Evolutionary conservation across 2,329 filamentous ascomycete species (phyloP).

Genomic region (Aspergillus quadrilineatus): DNA sequence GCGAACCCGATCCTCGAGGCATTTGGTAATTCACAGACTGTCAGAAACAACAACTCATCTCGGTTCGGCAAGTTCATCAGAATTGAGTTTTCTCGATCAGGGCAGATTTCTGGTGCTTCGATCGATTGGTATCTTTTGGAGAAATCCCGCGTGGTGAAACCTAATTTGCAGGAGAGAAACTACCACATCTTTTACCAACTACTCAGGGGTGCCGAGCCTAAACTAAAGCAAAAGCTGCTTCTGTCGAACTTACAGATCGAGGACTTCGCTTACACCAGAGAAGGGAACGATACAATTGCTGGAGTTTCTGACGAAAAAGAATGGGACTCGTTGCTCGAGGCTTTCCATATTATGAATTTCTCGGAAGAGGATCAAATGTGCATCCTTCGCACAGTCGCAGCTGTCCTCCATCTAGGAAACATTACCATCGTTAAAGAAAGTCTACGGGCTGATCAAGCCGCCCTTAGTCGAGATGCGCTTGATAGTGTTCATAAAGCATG

Average conservation of each 20-base stretch:
- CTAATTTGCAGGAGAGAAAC: slow-evolving; percentile 85
- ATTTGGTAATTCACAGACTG: slow-evolving; percentile 96
- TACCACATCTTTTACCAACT: slow-evolving; percentile 98
- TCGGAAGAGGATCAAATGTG: slow-evolving; percentile 76
- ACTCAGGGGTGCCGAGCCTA: slow-evolving; percentile 73
- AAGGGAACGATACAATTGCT: slow-evolving; percentile 86
- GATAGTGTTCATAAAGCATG: slow-evolving; percentile 77
- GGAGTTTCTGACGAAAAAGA: slow-evolving; percentile 89
- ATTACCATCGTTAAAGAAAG: slow-evolving; percentile 88
- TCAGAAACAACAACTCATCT: slow-evolving; percentile 97
- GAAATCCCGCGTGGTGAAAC: slow-evolving; percentile 92
- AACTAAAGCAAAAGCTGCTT: slow-evolving; percentile 73
- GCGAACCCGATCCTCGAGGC: slow-evolving; percentile 97
- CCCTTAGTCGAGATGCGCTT: slow-evolving; percentile 72
- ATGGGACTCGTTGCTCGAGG: slow-evolving; percentile 86
- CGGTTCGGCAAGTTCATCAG: slow-evolving; percentile 98
- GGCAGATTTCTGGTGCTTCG: slow-evolving; percentile 90
- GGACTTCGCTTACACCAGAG: slow-evolving; percentile 87
- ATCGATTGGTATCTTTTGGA: slow-evolving; percentile 99
- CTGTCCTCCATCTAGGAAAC: slow-evolving; percentile 90
- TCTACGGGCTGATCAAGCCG: slow-evolving; percentile 83
- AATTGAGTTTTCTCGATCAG: slow-evolving; percentile 85
- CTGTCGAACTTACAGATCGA: slow-evolving; percentile 73
- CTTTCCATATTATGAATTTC: slow-evolving; percentile 93
- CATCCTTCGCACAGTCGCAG: slow-evolving; percentile 84